These are phyloP conservation scores for Acanthamoeba royreba DNA, from an alignment of 208 protist species.

Conservation along the genomic window DNA sequence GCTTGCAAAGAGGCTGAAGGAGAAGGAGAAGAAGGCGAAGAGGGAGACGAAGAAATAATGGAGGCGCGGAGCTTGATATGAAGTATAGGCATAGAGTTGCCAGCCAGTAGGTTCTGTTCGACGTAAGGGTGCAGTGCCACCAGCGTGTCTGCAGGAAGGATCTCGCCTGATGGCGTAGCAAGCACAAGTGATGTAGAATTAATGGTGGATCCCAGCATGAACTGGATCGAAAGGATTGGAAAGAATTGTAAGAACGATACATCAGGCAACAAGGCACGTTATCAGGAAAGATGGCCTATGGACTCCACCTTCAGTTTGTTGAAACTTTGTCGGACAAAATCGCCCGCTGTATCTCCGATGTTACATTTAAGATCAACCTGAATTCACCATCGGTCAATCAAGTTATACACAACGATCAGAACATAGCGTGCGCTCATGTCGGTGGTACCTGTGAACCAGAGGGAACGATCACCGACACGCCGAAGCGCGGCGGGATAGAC, in stretches of 20 bases:
- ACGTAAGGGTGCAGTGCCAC: background rate
- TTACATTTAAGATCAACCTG: background rate
- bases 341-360: background rate
- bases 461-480: background rate
- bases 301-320: background rate
- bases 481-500: background rate
- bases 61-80: background rate
- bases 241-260: background rate
- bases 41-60: background rate
- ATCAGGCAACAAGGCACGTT: background rate
- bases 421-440: background rate
- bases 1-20: background rate
- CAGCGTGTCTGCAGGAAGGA: background rate
- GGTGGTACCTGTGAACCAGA: background rate
- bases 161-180: background rate
- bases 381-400: background rate
- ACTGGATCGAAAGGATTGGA: background rate
- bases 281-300: background rate
- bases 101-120: background rate
- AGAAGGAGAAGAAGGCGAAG: background rate
- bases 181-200: background rate
- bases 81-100: background rate
- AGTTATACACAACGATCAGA: background rate
- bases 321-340: background rate
- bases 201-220: background rate